phyloP scores from a whole-genome alignment of 2,329 filamentous ascomycete species.

The Aspergillus sp. region DNA sequence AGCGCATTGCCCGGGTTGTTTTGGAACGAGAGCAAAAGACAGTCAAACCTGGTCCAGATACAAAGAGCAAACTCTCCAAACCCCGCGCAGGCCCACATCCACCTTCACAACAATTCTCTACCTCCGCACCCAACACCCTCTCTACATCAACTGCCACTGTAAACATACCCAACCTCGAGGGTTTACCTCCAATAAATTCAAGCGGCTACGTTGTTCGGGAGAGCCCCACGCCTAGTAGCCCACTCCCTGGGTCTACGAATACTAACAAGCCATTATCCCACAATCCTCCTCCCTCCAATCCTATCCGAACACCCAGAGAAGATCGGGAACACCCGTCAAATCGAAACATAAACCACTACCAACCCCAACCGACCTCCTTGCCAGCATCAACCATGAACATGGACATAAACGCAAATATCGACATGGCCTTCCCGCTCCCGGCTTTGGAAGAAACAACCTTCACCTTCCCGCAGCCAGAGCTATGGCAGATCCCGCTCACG shows the following conservation, averaged over 20 bases:
- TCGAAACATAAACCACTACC: background rate
- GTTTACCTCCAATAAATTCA: conserved; percentile 32
- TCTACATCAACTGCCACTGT: conserved; percentile 7
- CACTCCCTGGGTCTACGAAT: background rate
- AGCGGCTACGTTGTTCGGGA: conserved; percentile 33
- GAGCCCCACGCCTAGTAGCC: conserved; percentile 14
- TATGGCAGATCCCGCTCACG: conserved; percentile 90
- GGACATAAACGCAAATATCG: background rate
- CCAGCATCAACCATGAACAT: conserved; percentile 5
- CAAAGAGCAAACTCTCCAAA: conserved; percentile 24
- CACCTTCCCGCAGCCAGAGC: conserved; percentile 49
- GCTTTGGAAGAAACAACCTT: conserved; percentile 5
- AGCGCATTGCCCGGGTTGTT: conserved; percentile 81
- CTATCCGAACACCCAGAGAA: background rate
- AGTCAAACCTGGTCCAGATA: conserved; percentile 25
- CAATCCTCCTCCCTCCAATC: background rate
- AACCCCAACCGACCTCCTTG: background rate
- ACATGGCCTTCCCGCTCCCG: conserved; percentile 23
- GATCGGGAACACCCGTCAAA: background rate
- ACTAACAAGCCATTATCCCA: background rate
- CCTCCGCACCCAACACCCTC: conserved; percentile 10
- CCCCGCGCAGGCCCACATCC: conserved; percentile 18
- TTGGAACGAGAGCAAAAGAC: conserved; percentile 88
- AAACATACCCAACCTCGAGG: conserved; percentile 29
- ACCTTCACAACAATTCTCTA: background rate